Evolutionary conservation across 306 rosid species (phyloP).

Genomic region (Dryas drummondii): DNA sequence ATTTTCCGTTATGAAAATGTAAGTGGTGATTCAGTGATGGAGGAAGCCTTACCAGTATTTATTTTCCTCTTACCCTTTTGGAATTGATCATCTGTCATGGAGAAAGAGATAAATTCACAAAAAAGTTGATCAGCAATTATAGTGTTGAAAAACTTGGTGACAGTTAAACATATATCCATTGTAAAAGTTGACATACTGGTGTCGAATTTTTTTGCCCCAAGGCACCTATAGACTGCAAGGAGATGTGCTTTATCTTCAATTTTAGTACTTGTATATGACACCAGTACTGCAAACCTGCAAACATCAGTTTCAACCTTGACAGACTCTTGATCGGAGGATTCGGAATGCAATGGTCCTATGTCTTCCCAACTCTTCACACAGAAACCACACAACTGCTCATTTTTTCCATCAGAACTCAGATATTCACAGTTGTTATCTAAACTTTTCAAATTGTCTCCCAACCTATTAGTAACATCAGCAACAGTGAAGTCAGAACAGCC

Average conservation of each 20-base stretch:
- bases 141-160: not conserved
- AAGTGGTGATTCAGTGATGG: not conserved
- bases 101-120: not conserved
- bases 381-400: conserved; percentile 25
- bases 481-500: conserved; percentile 49
- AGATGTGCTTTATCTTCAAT: conserved; percentile 19
- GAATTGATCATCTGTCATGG: not conserved
- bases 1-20: not conserved
- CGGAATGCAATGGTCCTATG: conserved; percentile 18
- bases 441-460: conserved; percentile 30
- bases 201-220: conserved; percentile 17
- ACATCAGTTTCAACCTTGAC: conserved; percentile 16
- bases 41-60: conserved; percentile 7
- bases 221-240: conserved; percentile 33
- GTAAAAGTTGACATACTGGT: conserved; percentile 15
- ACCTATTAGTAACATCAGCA: conserved; percentile 30
- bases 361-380: conserved; percentile 34
- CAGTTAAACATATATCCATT: not conserved
- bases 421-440: conserved; percentile 28
- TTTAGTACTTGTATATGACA: conserved; percentile 28
- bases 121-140: not conserved
- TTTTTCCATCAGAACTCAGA: conserved; percentile 18
- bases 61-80: conserved; percentile 1
- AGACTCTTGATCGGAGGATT: not conserved
- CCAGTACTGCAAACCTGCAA: conserved; percentile 46